Percentiles rank a stretch among this genome's conserved stretches.
Conservation (phyloP, 2,329 filamentous ascomycete genomes). For the Paracoccidioides lutzii region DNA sequence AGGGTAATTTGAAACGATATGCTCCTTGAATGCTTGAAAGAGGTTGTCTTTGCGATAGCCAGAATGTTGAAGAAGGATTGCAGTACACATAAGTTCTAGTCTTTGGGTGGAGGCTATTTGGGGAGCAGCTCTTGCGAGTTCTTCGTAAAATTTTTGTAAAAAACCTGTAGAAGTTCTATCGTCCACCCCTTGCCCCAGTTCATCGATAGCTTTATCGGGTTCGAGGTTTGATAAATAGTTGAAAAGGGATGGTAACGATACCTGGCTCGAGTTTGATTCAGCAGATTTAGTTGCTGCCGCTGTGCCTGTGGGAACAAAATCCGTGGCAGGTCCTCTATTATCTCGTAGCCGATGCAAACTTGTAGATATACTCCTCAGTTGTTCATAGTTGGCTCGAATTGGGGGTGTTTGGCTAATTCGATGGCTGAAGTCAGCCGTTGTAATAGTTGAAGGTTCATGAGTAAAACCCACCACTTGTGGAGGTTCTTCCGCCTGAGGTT, state of each 20-base stretch:
- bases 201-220: constrained; percentile 18
- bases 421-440: constrained; percentile 15
- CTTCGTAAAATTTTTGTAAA: constrained; percentile 28
- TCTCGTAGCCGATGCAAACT: constrained; percentile 5
- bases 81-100: constrained; percentile 28
- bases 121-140: constrained; percentile 18
- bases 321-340: not conserved
- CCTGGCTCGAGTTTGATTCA: not conserved
- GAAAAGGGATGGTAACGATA: constrained; percentile 13
- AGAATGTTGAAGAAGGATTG: constrained; percentile 26
- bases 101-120: constrained; percentile 18
- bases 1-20: constrained; percentile 22
- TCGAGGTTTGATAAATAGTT: constrained; percentile 20
- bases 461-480: constrained; percentile 15
- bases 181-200: constrained; percentile 26
- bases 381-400: constrained; percentile 14
- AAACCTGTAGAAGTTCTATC: constrained; percentile 32
- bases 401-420: constrained; percentile 10
- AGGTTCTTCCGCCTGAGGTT: constrained; percentile 11
- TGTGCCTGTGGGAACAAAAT: not conserved
- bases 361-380: constrained; percentile 10
- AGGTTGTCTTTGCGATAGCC: constrained; percentile 25
- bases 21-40: constrained; percentile 22
- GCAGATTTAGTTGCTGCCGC: not conserved
- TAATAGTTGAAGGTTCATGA: constrained; percentile 9